Evolutionary conservation across 768 basidiomycete species (phyloP), one percentile per base, ranked within the genome.

Genomic region (Galerina marginata): DNA sequence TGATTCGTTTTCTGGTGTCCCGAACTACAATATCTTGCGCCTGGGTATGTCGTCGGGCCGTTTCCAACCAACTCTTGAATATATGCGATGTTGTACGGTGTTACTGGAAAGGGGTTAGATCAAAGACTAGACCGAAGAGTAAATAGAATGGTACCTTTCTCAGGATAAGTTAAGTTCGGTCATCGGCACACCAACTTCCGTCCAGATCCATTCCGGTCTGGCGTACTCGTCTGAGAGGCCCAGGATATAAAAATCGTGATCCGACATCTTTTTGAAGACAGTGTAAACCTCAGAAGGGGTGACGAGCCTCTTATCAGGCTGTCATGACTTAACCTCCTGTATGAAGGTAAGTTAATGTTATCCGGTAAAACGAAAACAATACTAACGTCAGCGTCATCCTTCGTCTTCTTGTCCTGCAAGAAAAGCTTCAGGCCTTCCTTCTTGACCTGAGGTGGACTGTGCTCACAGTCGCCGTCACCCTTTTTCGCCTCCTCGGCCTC

Each of bases 171-270:
- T 77, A 99, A 74, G 65, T 95, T 99, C 93, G 1, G 96, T 96
- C 54, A 99, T 98, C 66, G 88, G 92, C 1, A 99, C 97, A 44
- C 97, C 97, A 60, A 99, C 97, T 70, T 99, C 91, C 20, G 64
- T 99, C 97, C 67, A 99, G 77, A 99, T 99, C 97, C 97, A 99
- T 69, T 98, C 95, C 2, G 97, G 97, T 43, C 96, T 87, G 6
- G 97, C 96, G 71, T 97, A 99, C 72, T 94, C 93, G 59, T 95
- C 93, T 26, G 92, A 96, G 9, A 99, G 86, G 39, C 97, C 97
- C 65, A 99, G 86, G 26, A 95, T 81, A 63, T 89, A 85, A 14
- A 99, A 83, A 71, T 99, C 96, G 11, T 87, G 83, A 61, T 95
- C 88, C 7, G 93, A 86, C 78, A 99, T 95, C 84, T 98, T 98